These are phyloP conservation scores for Madurella fahalii DNA, from an alignment of 2,329 filamentous ascomycete species.

Conservation along the genomic window DNA sequence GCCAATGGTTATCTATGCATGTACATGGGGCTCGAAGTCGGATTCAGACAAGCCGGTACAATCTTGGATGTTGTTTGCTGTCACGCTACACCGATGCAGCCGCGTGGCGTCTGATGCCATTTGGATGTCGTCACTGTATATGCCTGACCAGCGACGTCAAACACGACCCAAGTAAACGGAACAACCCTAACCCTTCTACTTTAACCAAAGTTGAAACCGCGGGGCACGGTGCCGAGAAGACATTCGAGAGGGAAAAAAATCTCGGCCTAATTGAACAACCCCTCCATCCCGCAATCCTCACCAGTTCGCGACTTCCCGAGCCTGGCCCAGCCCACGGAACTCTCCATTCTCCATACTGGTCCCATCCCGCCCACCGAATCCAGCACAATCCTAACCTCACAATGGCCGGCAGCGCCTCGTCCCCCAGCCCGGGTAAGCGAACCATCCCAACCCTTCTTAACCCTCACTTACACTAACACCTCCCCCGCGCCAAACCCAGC, in stretches of 20 bases:
- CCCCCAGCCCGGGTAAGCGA: conserved; percentile 16
- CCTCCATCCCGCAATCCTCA: conserved; percentile 15
- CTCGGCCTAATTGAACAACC: conserved; percentile 15
- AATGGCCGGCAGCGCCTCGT: conserved; percentile 8
- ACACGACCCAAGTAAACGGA: no score
- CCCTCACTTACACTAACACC: conserved; percentile 1
- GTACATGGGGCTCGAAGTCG: no score
- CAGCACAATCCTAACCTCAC: background rate
- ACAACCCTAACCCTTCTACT: conserved; percentile 13
- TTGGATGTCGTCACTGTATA: background rate
- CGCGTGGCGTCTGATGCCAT: no score
- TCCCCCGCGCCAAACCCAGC: conserved; percentile 34
- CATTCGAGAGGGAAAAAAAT: conserved; percentile 12
- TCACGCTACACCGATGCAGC: no score
- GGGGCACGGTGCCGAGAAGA: no score
- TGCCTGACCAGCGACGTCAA: no score
- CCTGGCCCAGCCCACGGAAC: background rate
- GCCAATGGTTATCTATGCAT: no score
- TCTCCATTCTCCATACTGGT: background rate
- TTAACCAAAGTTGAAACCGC: background rate
- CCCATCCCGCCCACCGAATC: background rate
- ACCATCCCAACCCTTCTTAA: conserved; percentile 4
- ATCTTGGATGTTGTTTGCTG: no score
- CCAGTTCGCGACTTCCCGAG: background rate
- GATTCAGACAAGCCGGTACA: no score